Conservation (phyloP, 139 green algal species). For the Choricystis sp. region DNA sequence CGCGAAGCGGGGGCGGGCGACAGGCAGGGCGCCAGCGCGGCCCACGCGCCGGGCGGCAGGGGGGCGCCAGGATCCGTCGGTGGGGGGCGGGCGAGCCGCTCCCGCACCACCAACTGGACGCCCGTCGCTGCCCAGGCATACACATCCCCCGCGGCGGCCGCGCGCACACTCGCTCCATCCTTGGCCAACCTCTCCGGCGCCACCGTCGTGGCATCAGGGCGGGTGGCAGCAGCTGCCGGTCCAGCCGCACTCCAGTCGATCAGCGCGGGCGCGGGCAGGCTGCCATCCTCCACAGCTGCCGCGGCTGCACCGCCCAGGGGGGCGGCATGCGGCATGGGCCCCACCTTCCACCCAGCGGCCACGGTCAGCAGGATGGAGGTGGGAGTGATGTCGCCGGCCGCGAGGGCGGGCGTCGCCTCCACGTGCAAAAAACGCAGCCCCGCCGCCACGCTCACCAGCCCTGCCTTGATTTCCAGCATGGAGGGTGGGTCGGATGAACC, state of each 20-base stretch:
- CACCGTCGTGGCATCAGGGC: too few relatives aligned
- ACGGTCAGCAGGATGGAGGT: constrained; percentile 18
- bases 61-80: neutral
- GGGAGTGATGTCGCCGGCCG: constrained; percentile 40
- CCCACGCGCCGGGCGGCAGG: neutral
- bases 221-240: too few relatives aligned
- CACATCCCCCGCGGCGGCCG: too few relatives aligned
- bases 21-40: neutral
- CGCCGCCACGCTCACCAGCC: constrained; percentile 47
- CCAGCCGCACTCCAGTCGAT: too few relatives aligned
- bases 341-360: constrained; percentile 50
- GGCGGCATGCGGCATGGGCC: constrained; percentile 33
- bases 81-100: too few relatives aligned
- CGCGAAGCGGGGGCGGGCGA: too few relatives aligned
- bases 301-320: neutral
- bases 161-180: too few relatives aligned
- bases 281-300: too few relatives aligned
- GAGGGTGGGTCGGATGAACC: neutral
- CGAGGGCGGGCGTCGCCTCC: constrained; percentile 55
- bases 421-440: constrained; percentile 61
- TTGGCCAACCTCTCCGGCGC: too few relatives aligned
- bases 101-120: too few relatives aligned
- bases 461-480: constrained; percentile 66
- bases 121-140: too few relatives aligned
- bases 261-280: too few relatives aligned